phyloP scores from a whole-genome alignment of 768 basidiomycete genomes.

The Sistotremastrum suecicum region DNA sequence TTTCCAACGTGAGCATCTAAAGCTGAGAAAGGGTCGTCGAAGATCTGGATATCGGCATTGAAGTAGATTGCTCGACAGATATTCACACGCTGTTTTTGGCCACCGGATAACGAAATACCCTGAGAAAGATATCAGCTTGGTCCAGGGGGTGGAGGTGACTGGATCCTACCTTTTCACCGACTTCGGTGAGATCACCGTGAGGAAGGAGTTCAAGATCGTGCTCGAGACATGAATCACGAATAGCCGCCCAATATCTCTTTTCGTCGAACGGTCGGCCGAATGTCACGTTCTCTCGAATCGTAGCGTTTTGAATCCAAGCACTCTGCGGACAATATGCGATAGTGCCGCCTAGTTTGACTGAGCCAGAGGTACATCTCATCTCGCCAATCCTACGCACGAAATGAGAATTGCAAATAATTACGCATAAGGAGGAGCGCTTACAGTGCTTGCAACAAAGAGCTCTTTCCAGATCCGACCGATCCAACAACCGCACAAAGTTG shows the following conservation, averaged over 20 bases:
- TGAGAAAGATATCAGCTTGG: constrained; percentile 8
- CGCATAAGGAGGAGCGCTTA: neutral
- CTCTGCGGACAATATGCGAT: constrained; percentile 77
- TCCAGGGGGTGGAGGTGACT: neutral
- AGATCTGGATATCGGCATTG: constrained; percentile 73
- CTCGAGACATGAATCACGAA: constrained; percentile 65
- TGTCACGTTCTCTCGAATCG: constrained; percentile 78
- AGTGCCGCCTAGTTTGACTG: constrained; percentile 57
- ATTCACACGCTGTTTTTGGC: constrained; percentile 68
- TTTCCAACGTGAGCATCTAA: constrained; percentile 89
- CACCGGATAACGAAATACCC: constrained; percentile 82
- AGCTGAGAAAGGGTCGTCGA: constrained; percentile 84
- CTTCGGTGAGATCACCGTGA: constrained; percentile 71
- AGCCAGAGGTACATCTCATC: constrained; percentile 60
- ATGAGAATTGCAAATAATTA: neutral
- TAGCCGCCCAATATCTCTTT: constrained; percentile 67
- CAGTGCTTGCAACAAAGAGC: constrained; percentile 8
- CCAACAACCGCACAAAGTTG: constrained; percentile 78
- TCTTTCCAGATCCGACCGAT: constrained; percentile 17
- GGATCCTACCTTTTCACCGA: constrained; percentile 46
- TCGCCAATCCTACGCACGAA: constrained; percentile 59
- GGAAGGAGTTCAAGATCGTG: constrained; percentile 67
- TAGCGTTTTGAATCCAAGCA: constrained; percentile 90
- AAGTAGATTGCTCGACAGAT: constrained; percentile 83
- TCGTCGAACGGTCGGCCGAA: constrained; percentile 79